phyloP scores from a whole-genome alignment of 495 filamentous ascomycete genomes.

The Aspergillus leporis region DNA sequence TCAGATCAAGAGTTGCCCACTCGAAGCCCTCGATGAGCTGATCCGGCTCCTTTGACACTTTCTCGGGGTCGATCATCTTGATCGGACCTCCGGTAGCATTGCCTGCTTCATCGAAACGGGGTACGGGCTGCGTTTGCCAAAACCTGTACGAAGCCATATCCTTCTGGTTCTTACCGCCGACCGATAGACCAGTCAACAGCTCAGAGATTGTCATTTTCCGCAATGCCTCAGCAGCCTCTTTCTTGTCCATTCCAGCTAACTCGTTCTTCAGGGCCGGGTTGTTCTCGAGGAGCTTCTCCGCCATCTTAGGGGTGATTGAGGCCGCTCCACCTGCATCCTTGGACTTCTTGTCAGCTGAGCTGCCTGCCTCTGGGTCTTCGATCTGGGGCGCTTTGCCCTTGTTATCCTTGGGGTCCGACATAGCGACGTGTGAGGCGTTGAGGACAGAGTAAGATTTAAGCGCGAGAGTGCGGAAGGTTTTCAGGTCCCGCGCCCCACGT shows the following conservation, averaged over 20 bases:
- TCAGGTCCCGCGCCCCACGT: constrained; percentile 34
- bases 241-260: constrained; percentile 43
- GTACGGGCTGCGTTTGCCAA: constrained; percentile 96
- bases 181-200: constrained; percentile 74
- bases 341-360: constrained; percentile 23
- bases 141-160: constrained; percentile 98
- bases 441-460: constrained; percentile 16
- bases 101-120: constrained; percentile 65
- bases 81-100: constrained; percentile 59
- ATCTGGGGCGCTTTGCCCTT: constrained; percentile 43
- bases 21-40: constrained; percentile 76
- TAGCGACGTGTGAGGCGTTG: constrained; percentile 22
- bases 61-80: constrained; percentile 70
- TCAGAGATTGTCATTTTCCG: constrained; percentile 74
- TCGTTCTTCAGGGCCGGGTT: constrained; percentile 54
- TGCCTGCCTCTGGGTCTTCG: constrained; percentile 17
- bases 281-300: constrained; percentile 46
- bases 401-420: constrained; percentile 40
- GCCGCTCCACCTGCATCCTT: constrained; percentile 28
- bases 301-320: constrained; percentile 44
- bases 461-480: constrained; percentile 21
- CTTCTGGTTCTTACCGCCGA: constrained; percentile 82
- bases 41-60: constrained; percentile 68
- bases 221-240: constrained; percentile 61
- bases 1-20: constrained; percentile 90